Conservation (phyloP, 2,329 filamentous ascomycete species). For the Stemphylium vesicarium region DNA sequence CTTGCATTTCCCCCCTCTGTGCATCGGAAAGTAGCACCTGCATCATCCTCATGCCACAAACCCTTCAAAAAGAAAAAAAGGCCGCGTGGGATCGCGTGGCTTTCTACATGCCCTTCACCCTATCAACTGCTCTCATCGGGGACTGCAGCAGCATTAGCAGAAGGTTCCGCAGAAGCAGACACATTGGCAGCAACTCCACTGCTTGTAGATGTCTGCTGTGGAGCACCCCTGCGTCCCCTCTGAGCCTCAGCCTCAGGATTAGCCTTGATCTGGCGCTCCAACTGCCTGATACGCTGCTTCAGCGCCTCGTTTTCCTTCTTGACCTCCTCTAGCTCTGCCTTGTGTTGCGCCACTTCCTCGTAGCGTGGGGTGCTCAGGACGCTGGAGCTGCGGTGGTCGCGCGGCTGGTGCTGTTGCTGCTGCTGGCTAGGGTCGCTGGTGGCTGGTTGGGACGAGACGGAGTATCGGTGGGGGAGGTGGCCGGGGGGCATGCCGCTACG, state of each 20-base stretch:
- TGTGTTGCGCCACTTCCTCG: constrained; percentile 53
- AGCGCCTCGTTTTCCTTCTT: constrained; percentile 58
- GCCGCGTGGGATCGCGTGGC: no score
- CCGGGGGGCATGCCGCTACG: constrained; percentile 34
- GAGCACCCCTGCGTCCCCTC: constrained; percentile 42
- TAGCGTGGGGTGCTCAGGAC: constrained; percentile 49
- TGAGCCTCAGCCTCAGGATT: constrained; percentile 29
- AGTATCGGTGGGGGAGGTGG: constrained; percentile 39
- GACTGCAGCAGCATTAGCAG: constrained; percentile 8
- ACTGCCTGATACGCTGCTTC: constrained; percentile 55
- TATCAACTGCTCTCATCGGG: constrained; percentile 13
- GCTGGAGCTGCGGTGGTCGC: constrained; percentile 38
- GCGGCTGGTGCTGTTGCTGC: constrained; percentile 19
- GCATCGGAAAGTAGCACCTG: no score
- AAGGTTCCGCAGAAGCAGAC: constrained; percentile 6
- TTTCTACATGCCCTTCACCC: constrained; percentile 10
- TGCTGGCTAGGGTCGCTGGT: constrained; percentile 26
- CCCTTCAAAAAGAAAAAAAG: no score
- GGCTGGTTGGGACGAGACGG: constrained; percentile 39
- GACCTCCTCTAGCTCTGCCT: constrained; percentile 56
- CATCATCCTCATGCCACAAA: no score
- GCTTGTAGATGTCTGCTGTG: constrained; percentile 7
- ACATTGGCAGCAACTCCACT: constrained; percentile 7
- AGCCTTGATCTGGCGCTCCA: constrained; percentile 51
- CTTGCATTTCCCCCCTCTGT: no score